Conservation (phyloP, 139 green algal species). For the Parachlorella kessleri region DNA sequence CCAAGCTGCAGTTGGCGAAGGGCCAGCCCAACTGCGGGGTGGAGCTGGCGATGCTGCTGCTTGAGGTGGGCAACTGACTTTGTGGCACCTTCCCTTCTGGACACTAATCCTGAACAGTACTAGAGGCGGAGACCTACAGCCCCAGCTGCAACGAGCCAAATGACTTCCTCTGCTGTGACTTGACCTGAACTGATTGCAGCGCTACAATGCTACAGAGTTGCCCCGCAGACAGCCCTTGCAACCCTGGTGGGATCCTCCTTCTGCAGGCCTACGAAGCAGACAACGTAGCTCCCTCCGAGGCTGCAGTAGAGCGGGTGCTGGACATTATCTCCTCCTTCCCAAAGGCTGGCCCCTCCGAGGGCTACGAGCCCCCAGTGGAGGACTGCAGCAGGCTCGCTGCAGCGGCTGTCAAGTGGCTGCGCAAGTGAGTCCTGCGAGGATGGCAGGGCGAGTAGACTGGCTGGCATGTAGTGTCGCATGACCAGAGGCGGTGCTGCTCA, state of each 20-base stretch:
- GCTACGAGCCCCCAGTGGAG: constrained; percentile 18
- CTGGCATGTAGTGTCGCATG: not conserved
- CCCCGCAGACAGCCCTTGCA: no score
- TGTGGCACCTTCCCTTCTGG: no score
- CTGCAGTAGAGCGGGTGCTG: constrained; percentile 5
- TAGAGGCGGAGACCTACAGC: no score
- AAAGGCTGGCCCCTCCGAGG: not conserved
- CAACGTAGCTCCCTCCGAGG: not conserved
- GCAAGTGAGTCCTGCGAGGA: constrained; percentile 4
- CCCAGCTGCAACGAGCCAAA: no score
- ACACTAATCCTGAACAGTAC: no score
- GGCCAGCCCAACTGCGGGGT: constrained; percentile 39
- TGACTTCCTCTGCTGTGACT: no score
- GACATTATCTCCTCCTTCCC: constrained; percentile 28
- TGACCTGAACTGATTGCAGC: no score
- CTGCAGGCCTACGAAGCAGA: constrained; percentile 28
- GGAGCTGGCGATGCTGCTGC: constrained; percentile 34
- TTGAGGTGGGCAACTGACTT: not conserved
- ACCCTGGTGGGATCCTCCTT: no score
- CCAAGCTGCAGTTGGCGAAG: constrained; percentile 28
- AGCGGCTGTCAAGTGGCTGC: constrained; percentile 20
- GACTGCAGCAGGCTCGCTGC: constrained; percentile 6
- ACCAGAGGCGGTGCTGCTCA: not conserved
- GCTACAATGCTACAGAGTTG: no score
- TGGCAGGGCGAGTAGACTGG: not conserved